phyloP scores from a whole-genome alignment of 2,329 filamentous ascomycete genomes.

The Aspergillus sp. region DNA sequence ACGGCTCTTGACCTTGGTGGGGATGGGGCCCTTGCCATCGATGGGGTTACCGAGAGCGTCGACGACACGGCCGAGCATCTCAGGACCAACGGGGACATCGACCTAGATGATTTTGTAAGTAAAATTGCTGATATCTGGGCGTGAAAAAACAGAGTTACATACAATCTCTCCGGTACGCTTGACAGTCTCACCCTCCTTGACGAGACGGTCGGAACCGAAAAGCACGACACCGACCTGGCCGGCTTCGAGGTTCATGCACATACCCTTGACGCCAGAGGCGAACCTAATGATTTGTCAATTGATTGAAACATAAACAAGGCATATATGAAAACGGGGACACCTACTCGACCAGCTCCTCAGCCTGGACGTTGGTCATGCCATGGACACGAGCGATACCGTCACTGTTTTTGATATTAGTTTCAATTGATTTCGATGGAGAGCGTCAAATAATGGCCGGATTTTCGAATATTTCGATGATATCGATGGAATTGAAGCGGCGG shows the following conservation, averaged over 20 bases:
- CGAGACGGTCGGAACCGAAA: conserved; percentile 99
- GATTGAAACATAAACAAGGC: conserved; percentile 16
- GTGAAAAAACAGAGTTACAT: conserved; percentile 48
- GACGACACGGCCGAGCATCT: conserved; percentile 95
- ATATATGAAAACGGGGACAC: conserved; percentile 45
- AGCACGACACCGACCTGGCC: conserved; percentile 99
- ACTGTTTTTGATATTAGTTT: conserved; percentile 58
- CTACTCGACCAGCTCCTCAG: conserved; percentile 99
- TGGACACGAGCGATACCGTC: conserved; percentile 99
- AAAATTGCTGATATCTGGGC: not conserved
- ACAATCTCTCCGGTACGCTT: conserved; percentile 99
- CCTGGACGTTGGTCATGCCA: conserved; percentile 99
- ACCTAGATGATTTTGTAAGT: conserved; percentile 60
- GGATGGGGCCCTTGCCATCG: conserved; percentile 97
- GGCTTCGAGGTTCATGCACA: conserved; percentile 99
- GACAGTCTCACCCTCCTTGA: conserved; percentile 99
- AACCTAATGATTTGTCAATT: conserved; percentile 64
- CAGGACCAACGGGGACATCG: conserved; percentile 89
- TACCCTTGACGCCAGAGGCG: conserved; percentile 99
- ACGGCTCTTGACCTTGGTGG: conserved; percentile 88
- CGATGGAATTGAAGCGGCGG: conserved; percentile 30
- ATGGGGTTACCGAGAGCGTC: conserved; percentile 99
- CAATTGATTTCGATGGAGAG: conserved; percentile 1
- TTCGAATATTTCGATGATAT: conserved; percentile 32
- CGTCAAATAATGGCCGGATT: conserved; percentile 6